These are phyloP conservation scores for Lasiosphaeria hispida DNA, from an alignment of 495 filamentous ascomycete genomes.

Conservation along the genomic window DNA sequence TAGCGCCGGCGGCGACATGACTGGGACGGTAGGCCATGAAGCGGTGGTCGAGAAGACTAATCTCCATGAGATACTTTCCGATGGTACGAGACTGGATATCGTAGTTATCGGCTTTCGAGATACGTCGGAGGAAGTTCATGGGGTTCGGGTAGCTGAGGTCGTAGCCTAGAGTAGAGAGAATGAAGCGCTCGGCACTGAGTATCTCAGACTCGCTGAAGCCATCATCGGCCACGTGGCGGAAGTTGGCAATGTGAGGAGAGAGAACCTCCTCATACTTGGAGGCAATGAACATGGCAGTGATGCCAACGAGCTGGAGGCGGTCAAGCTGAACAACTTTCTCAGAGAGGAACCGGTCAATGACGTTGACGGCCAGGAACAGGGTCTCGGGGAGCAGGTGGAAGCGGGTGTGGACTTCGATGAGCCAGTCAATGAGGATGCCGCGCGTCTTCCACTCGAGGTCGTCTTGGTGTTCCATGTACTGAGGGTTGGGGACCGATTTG, in stretches of 20 bases:
- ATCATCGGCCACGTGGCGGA: constrained; percentile 93
- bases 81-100: constrained; percentile 96
- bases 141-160: constrained; percentile 98
- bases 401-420: constrained; percentile 95
- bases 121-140: constrained; percentile 98
- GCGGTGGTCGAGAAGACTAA: constrained; percentile 88
- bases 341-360: constrained; percentile 96
- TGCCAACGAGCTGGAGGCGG: constrained; percentile 91
- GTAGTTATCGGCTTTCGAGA: constrained; percentile 98
- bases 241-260: constrained; percentile 94
- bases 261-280: constrained; percentile 98
- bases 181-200: constrained; percentile 91
- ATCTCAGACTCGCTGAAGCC: constrained; percentile 96
- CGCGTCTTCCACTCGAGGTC: constrained; percentile 98
- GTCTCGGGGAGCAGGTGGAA: constrained; percentile 98
- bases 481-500: constrained; percentile 78
- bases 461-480: constrained; percentile 91
- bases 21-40: constrained; percentile 86
- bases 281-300: constrained; percentile 98
- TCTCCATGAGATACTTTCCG: constrained; percentile 98
- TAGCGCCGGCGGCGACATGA: constrained; percentile 84
- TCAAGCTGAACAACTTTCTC: constrained; percentile 91
- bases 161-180: constrained; percentile 86
- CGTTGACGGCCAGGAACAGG: constrained; percentile 93
- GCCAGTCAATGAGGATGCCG: constrained; percentile 95